Conservation (phyloP, 78 protist species). For the Pigoraptor vietnamica region DNA sequence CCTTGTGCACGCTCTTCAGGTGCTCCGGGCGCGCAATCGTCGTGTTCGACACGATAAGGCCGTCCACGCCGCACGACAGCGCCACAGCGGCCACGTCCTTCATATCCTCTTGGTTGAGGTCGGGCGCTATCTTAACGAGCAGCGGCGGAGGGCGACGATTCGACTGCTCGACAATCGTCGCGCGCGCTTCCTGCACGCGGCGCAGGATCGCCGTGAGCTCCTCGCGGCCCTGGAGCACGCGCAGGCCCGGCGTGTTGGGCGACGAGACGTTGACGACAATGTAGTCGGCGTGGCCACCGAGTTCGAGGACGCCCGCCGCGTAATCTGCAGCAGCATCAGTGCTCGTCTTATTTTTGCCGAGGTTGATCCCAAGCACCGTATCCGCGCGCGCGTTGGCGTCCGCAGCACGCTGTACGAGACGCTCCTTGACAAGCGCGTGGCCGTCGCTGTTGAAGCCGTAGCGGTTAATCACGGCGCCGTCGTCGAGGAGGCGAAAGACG, state of each 20-base stretch:
- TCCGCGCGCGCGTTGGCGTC: not conserved
- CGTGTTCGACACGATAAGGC: conserved; percentile 71
- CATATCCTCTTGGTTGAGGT: conserved; percentile 26
- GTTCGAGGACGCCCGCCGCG: conserved; percentile 19
- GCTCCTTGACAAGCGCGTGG: conserved; percentile 11
- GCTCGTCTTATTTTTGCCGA: conserved; percentile 69
- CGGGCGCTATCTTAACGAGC: conserved; percentile 83
- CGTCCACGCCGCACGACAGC: conserved; percentile 35
- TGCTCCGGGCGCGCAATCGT: conserved; percentile 37
- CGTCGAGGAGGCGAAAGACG: conserved; percentile 58
- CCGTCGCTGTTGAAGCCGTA: conserved; percentile 81
- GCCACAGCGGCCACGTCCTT: conserved; percentile 53
- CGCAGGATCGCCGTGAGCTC: not conserved
- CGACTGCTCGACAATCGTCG: not conserved
- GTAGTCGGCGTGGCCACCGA: conserved; percentile 56
- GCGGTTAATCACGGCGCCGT: conserved; percentile 76
- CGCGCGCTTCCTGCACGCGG: not conserved
- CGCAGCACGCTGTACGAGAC: not conserved
- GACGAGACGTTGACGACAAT: conserved; percentile 73
- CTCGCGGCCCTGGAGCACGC: conserved; percentile 48
- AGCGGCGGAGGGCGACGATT: conserved; percentile 44
- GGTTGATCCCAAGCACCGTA: conserved; percentile 49
- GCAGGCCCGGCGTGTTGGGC: conserved; percentile 81
- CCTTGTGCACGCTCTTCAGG: not conserved
- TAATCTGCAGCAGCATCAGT: conserved; percentile 58